Percentiles rank a stretch among this genome's conserved stretches.
Evolutionary conservation across 768 basidiomycete genomes (phyloP).

Genomic region (Mrakia blollopis): DNA sequence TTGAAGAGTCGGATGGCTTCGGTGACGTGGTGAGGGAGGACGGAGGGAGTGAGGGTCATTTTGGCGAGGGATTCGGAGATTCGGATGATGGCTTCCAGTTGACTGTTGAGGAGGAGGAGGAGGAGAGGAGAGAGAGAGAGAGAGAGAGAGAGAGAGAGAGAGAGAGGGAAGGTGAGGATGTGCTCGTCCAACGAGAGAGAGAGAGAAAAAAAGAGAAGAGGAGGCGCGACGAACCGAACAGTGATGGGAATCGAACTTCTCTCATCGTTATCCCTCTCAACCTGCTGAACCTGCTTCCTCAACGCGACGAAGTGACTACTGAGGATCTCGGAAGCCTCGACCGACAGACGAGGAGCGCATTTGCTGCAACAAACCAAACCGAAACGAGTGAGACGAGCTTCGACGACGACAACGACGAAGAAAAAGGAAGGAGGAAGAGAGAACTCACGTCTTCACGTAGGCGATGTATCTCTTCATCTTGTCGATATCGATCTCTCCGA

Average conservation of each 20-base stretch:
- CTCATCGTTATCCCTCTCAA: conserved; percentile 95
- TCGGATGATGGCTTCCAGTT: conserved; percentile 97
- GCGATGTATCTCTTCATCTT: conserved; percentile 98
- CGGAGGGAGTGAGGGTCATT: conserved; percentile 77
- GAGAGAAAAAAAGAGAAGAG: neutral
- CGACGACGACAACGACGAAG: neutral
- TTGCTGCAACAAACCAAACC: conserved; percentile 54
- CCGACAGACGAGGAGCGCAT: conserved; percentile 89
- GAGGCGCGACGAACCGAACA: conserved; percentile 68
- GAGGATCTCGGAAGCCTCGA: conserved; percentile 92
- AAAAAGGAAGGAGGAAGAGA: neutral
- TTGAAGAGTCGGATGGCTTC: conserved; percentile 98
- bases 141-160: neutral
- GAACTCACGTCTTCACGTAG: conserved; percentile 80
- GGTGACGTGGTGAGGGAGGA: conserved; percentile 89
- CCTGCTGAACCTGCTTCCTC: conserved; percentile 87
- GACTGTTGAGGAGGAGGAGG: conserved; percentile 46
- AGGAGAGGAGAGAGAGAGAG: neutral
- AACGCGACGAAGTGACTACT: conserved; percentile 91
- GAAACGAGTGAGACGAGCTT: neutral
- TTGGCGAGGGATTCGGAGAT: conserved; percentile 97
- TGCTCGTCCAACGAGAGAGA: too few species aligned
- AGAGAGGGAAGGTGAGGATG: neutral
- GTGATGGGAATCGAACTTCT: conserved; percentile 97
- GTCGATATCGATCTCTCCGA: conserved; percentile 89